phyloP scores from a whole-genome alignment of 768 basidiomycete species.

The Amyloporia xantha region DNA sequence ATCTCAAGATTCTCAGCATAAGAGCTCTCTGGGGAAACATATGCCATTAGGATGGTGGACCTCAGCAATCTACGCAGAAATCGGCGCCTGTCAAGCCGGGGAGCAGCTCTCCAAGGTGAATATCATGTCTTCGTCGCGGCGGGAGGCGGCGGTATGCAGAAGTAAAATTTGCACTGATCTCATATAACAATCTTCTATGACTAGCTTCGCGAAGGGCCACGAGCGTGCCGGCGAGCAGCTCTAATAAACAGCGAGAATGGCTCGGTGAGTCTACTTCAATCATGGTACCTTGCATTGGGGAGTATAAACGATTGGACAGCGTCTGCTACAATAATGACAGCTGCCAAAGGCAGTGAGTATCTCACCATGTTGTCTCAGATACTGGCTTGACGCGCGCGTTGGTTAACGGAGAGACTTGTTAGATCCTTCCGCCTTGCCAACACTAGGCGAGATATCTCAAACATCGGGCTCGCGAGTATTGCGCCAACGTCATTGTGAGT shows the following conservation, averaged over 20 bases:
- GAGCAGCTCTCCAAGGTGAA: background rate
- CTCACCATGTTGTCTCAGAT: no score
- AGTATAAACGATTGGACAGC: no score
- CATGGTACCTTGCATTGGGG: no score
- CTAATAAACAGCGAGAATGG: constrained; percentile 3
- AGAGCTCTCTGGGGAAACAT: background rate
- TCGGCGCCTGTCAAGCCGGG: background rate
- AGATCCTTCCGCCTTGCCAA: no score
- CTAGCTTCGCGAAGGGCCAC: constrained; percentile 9
- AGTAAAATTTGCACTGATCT: background rate
- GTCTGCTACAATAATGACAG: no score
- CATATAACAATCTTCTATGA: background rate
- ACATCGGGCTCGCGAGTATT: no score
- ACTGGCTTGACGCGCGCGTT: no score
- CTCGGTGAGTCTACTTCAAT: constrained; percentile 9
- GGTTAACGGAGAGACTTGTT: no score
- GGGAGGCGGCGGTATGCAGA: background rate
- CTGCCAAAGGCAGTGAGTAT: no score
- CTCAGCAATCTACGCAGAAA: background rate
- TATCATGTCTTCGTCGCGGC: background rate
- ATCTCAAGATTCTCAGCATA: no score
- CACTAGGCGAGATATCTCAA: no score
- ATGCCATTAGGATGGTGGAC: background rate
- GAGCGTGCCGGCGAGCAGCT: constrained; percentile 9
- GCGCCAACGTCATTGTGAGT: no score